Percentiles rank a stretch among this genome's conserved stretches.
phyloP scores from a whole-genome alignment of 2,329 filamentous ascomycete genomes.

The Aspergillus felis region DNA sequence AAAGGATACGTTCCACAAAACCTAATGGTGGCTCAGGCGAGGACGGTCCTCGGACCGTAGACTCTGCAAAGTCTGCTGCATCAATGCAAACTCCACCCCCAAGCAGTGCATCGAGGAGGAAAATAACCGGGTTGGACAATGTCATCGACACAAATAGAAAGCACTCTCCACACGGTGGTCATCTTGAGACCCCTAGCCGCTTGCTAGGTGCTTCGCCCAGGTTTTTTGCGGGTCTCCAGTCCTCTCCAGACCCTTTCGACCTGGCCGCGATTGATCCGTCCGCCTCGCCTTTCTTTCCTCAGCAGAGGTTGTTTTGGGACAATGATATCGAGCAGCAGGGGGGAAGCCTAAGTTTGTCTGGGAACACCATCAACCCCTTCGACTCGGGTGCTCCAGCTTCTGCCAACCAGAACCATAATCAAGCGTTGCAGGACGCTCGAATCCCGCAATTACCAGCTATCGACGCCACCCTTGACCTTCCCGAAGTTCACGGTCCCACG shows the following conservation, averaged over 20 bases:
- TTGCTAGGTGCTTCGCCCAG: conserved; percentile 43
- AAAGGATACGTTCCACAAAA: conserved; percentile 27
- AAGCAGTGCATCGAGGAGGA: conserved; percentile 53
- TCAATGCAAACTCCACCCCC: conserved; percentile 61
- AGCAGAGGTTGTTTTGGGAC: conserved; percentile 51
- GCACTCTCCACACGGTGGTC: conserved; percentile 20
- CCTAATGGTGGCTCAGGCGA: conserved; percentile 24
- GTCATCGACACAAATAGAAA: conserved; percentile 17
- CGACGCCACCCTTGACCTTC: conserved; percentile 31
- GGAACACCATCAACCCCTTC: conserved; percentile 19
- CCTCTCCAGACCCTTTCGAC: conserved; percentile 56
- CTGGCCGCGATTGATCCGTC: conserved; percentile 50
- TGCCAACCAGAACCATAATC: conserved; percentile 16
- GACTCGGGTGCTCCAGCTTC: conserved; percentile 12
- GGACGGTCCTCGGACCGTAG: conserved; percentile 31
- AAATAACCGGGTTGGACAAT: conserved; percentile 33
- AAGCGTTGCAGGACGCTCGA: conserved; percentile 15
- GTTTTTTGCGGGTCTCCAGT: conserved; percentile 52
- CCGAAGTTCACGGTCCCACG: conserved; percentile 25
- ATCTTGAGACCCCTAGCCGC: conserved; percentile 45
- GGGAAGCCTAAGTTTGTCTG: conserved; percentile 14
- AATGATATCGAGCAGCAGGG: conserved; percentile 30
- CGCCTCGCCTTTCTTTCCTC: conserved; percentile 55
- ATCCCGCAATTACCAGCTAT: conserved; percentile 36
- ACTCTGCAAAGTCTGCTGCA: conserved; percentile 40